A percentile compares a stretch with the other conserved stretches of the same genome.
Evolutionary conservation across 345 rosid genomes (phyloP).

Genomic region (Ceriops tagal): DNA sequence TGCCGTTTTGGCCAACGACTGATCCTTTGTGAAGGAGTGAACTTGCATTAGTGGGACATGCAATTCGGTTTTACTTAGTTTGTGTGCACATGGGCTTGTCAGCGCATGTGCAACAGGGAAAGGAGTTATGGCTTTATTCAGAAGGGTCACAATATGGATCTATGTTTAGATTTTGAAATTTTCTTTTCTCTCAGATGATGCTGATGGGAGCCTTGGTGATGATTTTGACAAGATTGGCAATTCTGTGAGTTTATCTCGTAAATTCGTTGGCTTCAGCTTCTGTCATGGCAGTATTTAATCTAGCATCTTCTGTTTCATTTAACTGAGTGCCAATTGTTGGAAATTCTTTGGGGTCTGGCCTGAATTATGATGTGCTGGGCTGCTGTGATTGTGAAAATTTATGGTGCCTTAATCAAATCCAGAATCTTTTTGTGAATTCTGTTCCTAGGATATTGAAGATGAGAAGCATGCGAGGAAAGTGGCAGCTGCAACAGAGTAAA

Average conservation of each 20-base stretch:
- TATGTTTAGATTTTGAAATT: neutral
- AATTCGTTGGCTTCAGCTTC: neutral
- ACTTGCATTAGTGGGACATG: neutral
- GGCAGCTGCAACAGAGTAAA: conserved; percentile 14
- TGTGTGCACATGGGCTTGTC: neutral
- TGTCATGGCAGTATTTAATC: neutral
- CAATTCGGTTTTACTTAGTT: neutral
- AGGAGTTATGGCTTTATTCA: neutral
- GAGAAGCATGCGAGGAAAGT: conserved; percentile 39
- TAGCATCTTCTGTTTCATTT: neutral
- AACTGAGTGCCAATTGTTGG: neutral
- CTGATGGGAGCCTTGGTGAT: conserved; percentile 63
- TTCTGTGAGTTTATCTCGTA: conserved; percentile 51
- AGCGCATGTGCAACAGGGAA: neutral
- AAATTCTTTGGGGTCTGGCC: neutral
- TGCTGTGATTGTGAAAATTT: neutral
- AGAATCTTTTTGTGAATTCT: neutral
- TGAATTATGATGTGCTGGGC: neutral
- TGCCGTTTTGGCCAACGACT: no score
- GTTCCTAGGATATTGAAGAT: conserved; percentile 61
- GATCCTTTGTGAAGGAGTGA: neutral
- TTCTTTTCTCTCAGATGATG: conserved; percentile 50
- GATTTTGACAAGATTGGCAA: conserved; percentile 90
- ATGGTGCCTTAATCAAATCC: neutral
- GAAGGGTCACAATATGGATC: neutral